Evolutionary conservation across 1,139 yeast species (phyloP), one percentile per base, ranked within the genome.

Genomic region (Hyphopichia pseudoburtonii): DNA sequence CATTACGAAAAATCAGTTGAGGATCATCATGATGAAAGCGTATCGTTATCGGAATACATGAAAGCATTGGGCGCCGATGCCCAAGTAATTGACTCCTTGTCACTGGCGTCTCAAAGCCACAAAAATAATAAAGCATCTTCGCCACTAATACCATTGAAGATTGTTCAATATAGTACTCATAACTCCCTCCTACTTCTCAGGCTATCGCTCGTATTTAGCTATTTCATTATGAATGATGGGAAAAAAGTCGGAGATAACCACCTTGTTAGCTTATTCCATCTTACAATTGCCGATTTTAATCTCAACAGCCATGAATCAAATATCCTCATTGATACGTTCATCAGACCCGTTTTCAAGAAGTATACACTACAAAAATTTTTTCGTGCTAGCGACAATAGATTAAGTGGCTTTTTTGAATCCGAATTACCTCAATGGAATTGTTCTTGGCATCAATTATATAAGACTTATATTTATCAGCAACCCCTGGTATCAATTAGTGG

Each of bases 281-380:
- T n/a, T n/a, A n/a, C n/a, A 10, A n/a, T 28, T 3, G 15, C 32
- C 4, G 36, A 33, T 21, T 28, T 33, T 15, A 33, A 33, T 28
- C 9, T 28, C 10, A 23, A 22, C 17, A 14, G 22, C 17, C 14
- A 30, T 7, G 14, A 17, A 7, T 15, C 18, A 10, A 15, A 8
- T 4, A 16, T 17, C 15, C 12, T 31, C 3, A 2, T 16, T 3
- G 12, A 21, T 6, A 14, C 4, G 17, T 31, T 31, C 14, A 14
- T 31, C n/a, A 14, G 18, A 12, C 28, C 34, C 7, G 33, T 22
- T 4, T 30, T 30, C 12, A 12, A 27, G 4, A 14, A 27, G 17
- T 27, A n/a, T n/a, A n/a, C n/a, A n/a, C n/a, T n/a, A n/a, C n/a
- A n/a, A n/a, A n/a, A n/a, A n/a, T n/a, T n/a, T n/a, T n/a, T n/a